phyloP scores from a whole-genome alignment of 306 rosid genomes.

The Cucurbita ficifolia region DNA sequence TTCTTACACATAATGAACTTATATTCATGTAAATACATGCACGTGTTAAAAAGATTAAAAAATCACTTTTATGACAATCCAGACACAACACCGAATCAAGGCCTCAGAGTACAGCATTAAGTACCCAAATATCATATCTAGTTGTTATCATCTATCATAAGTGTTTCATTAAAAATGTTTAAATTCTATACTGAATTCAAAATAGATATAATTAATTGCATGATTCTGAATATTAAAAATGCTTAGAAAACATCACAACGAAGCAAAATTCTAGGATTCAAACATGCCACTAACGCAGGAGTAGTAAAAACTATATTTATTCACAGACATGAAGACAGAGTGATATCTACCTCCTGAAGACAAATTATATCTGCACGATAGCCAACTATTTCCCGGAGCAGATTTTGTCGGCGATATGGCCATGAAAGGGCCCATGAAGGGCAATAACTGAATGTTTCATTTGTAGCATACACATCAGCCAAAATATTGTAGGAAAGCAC shows the following conservation, averaged over 20 bases:
- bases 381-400: conserved; percentile 85
- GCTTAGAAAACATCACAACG: background rate
- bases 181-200: background rate
- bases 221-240: background rate
- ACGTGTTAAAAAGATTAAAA: background rate
- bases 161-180: background rate
- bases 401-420: conserved; percentile 96
- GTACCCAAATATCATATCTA: background rate
- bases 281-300: background rate
- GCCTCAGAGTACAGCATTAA: background rate
- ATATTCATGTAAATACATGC: background rate
- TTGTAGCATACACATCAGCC: conserved; percentile 75
- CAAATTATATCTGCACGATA: conserved; percentile 91
- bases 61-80: background rate
- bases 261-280: background rate
- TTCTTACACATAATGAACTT: background rate
- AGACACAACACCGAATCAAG: background rate
- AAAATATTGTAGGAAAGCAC: conserved; percentile 90
- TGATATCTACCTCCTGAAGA: conserved; percentile 80
- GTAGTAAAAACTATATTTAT: background rate
- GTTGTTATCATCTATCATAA: background rate
- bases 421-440: conserved; percentile 99
- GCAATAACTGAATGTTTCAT: conserved; percentile 65
- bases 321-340: conserved; percentile 6
- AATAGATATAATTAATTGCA: background rate